Percentiles rank a stretch among this genome's conserved stretches.
These are phyloP conservation scores for Ceratocystiopsis sp. DNA, from an alignment of 2,329 filamentous ascomycete genomes.

Conservation along the genomic window DNA sequence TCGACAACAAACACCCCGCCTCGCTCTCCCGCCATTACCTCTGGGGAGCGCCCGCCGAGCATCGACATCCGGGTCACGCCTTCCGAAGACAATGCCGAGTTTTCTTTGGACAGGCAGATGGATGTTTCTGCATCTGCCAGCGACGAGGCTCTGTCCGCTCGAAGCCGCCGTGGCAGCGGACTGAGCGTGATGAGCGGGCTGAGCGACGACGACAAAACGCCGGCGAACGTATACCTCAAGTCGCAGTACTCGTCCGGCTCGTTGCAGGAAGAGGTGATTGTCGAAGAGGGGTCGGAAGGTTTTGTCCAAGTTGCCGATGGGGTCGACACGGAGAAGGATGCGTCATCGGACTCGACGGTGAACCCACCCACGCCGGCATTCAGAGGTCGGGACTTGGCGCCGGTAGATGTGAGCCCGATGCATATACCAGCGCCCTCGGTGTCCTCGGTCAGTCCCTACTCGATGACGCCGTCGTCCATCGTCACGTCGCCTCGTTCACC, in stretches of 20 bases:
- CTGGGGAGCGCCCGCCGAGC: conserved; percentile 3
- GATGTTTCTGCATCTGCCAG: conserved; percentile 2
- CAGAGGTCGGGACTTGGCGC: conserved; percentile 27
- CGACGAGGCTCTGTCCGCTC: conserved; percentile 10
- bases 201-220: conserved; percentile 23
- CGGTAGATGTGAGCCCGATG: conserved; percentile 32
- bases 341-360: conserved; percentile 23
- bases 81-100: background rate
- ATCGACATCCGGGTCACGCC: conserved; percentile 11
- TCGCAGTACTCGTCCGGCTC: conserved; percentile 32
- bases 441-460: conserved; percentile 45
- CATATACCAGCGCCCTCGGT: conserved; percentile 25
- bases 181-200: conserved; percentile 28
- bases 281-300: conserved; percentile 25
- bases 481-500: conserved; percentile 53
- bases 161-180: conserved; percentile 29
- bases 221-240: conserved; percentile 23
- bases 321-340: conserved; percentile 11
- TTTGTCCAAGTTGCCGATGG: conserved; percentile 13
- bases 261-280: conserved; percentile 33
- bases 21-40: background rate
- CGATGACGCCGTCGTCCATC: conserved; percentile 41
- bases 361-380: conserved; percentile 27
- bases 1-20: conserved; percentile 2
- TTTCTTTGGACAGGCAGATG: background rate